These are phyloP conservation scores for Albifimbria verrucaria DNA, from an alignment of 2,329 filamentous ascomycete species.

Conservation along the genomic window DNA sequence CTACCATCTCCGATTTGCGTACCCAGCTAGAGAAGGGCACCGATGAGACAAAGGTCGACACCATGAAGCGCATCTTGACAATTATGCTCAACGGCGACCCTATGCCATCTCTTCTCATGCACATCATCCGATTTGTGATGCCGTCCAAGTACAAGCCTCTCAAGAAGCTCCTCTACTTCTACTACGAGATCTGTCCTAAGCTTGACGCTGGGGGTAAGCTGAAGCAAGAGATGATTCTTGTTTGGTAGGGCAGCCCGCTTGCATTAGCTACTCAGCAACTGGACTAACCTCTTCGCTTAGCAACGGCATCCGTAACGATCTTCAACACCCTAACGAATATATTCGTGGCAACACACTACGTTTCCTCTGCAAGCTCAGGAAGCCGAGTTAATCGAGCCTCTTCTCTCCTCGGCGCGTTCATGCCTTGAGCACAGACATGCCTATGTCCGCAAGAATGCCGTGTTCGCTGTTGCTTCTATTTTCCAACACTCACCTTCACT, in stretches of 20 bases:
- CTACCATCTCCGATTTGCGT: constrained; percentile 85
- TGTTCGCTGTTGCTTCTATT: constrained; percentile 91
- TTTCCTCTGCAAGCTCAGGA: constrained; percentile 94
- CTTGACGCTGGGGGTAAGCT: constrained; percentile 88
- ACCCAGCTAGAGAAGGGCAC: constrained; percentile 91
- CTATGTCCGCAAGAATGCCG: constrained; percentile 97
- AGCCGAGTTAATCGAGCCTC: constrained; percentile 90
- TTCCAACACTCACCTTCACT: constrained; percentile 85
- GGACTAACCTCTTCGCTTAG: constrained; percentile 42
- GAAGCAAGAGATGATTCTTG: constrained; percentile 99
- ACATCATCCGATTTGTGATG: constrained; percentile 99
- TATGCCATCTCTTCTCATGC: constrained; percentile 94
- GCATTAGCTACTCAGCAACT: constrained; percentile 6
- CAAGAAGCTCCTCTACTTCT: constrained; percentile 98
- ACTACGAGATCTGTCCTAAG: constrained; percentile 99
- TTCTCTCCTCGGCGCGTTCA: constrained; percentile 85
- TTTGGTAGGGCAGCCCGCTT: constrained; percentile 63
- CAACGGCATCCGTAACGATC: constrained; percentile 95
- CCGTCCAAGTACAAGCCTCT: constrained; percentile 93
- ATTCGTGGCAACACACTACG: constrained; percentile 96
- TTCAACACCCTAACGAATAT: constrained; percentile 98
- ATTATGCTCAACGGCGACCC: constrained; percentile 98
- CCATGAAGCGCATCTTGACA: constrained; percentile 93
- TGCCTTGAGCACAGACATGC: constrained; percentile 96
- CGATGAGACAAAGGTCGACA: constrained; percentile 89